Conservation (phyloP, 768 basidiomycete species). For the Hericium rajendrae region DNA sequence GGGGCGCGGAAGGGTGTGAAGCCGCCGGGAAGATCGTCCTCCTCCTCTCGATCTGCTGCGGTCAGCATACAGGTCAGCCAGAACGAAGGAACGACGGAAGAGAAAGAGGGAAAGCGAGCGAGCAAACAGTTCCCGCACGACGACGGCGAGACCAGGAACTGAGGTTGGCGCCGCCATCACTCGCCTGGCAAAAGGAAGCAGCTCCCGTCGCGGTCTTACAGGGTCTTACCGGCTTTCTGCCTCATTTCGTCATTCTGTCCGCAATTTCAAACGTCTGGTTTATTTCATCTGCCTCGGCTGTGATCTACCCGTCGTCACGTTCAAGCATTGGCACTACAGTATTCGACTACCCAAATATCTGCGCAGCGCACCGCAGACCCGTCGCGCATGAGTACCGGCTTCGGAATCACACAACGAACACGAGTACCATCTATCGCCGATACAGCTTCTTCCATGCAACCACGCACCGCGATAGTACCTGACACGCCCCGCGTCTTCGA, state of each 20-base stretch:
- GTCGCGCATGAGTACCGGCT: background rate
- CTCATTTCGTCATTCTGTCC: too few species aligned
- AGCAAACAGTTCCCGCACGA: background rate
- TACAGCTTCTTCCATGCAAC: too few species aligned
- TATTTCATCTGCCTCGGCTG: too few species aligned
- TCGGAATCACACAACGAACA: background rate
- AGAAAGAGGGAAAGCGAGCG: background rate
- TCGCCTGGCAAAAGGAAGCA: background rate
- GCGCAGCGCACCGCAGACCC: background rate
- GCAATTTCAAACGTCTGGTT: too few species aligned
- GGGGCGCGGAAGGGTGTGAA: constrained; percentile 54
- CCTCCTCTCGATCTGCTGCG: background rate
- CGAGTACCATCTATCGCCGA: too few species aligned
- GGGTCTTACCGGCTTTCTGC: too few species aligned
- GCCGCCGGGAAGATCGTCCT: constrained; percentile 35
- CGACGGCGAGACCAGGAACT: background rate
- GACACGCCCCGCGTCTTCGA: background rate
- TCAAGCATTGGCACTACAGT: too few species aligned
- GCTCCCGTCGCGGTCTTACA: too few species aligned
- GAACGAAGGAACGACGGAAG: background rate
- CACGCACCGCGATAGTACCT: background rate
- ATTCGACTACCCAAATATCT: background rate
- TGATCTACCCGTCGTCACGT: too few species aligned
- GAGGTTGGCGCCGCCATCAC: background rate
- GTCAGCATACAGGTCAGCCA: background rate